Base-by-base conservation (phyloP, 2,329 filamentous ascomycete species). In the Pseudocercospora cruenta region DNA sequence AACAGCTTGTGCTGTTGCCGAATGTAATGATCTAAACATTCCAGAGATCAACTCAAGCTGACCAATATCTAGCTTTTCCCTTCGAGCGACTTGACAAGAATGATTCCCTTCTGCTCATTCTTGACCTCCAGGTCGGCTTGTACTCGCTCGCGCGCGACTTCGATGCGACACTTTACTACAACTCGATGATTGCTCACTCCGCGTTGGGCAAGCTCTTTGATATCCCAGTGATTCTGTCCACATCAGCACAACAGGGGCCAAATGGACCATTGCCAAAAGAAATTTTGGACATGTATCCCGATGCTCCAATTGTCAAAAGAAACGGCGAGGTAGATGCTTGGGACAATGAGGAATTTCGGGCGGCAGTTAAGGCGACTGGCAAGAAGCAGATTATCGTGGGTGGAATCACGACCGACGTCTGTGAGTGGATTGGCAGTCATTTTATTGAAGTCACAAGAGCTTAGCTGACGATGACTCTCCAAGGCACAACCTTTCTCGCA, bases 311-410 rank as follows among this genome's bases (percentile, higher is more conserved):
- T 10, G 86, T 93, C 74, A 82, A 84, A 71, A 87, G 91, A 39
- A 84, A 89, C 67, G 90, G 91, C 45, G 88, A 93, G 74, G 90
- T 93, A 73, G 86, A 92, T 74, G 90, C 91, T 2, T 92, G 90
- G 91, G 91, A 93, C 75, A 92, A 91, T 71, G 71, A 83, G 2
- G 86, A 90, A 0, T 92, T 93, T 81, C 84, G 85, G 39, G 82
- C 81, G 1, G 90, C 91, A 1, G 83, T 93, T 67, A 79, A 83
- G 69, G 89, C 88, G 1, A 86, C 89, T 3, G 86, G 86, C 65
- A 88, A 87, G 76, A 87, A 83, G 31, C 91, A 93, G 76, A 81
- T 93, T 72, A 90, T 93, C 73, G 78, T 94, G 16, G 90, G 83
- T 2, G 90, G 91, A 7, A 91, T 93, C 72, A 85, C 87, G 1